These are phyloP conservation scores for Fennellomyces sp. DNA, from an alignment of 371 early-diverging fungal species.

Conservation along the genomic window DNA sequence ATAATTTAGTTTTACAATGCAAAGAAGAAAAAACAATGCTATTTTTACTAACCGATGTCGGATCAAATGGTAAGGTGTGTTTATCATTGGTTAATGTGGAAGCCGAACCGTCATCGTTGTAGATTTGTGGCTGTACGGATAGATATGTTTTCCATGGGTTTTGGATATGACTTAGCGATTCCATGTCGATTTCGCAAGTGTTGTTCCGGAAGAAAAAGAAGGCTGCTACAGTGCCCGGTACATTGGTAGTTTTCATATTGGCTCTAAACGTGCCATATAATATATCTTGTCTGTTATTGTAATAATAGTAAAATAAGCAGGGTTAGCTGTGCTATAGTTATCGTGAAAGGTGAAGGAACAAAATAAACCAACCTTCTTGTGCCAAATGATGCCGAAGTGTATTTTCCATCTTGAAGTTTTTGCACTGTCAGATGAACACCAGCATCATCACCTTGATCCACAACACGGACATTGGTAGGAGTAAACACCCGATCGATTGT, in stretches of 20 bases:
- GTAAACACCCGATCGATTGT: conserved; percentile 36
- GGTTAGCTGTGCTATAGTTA: no score
- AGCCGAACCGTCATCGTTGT: conserved; percentile 33
- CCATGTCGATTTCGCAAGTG: conserved; percentile 47
- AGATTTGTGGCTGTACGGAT: conserved; percentile 45
- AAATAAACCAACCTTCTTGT: conserved; percentile 43
- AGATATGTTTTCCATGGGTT: conserved; percentile 39
- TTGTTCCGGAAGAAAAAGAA: conserved; percentile 41
- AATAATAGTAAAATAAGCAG: no score
- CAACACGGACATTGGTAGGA: conserved; percentile 29
- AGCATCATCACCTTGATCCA: conserved; percentile 7
- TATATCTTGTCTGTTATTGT: conserved; percentile 38
- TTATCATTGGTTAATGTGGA: conserved; percentile 36
- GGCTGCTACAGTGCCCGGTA: conserved; percentile 45
- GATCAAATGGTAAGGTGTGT: conserved; percentile 25
- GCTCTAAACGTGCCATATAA: conserved; percentile 49
- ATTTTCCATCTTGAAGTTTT: not conserved
- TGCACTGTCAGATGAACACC: conserved; percentile 25
- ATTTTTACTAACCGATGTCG: conserved; percentile 23
- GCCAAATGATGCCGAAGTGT: conserved; percentile 37
- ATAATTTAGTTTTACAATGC: not conserved
- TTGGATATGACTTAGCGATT: conserved; percentile 32
- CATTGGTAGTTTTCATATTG: conserved; percentile 26
- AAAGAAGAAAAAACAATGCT: not conserved
- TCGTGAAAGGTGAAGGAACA: no score